Percentiles rank a stretch among this genome's conserved stretches.
These are phyloP conservation scores for Aegilops tauschii DNA, from an alignment of 176 grass and related monocot genomes.

Conservation along the genomic window DNA sequence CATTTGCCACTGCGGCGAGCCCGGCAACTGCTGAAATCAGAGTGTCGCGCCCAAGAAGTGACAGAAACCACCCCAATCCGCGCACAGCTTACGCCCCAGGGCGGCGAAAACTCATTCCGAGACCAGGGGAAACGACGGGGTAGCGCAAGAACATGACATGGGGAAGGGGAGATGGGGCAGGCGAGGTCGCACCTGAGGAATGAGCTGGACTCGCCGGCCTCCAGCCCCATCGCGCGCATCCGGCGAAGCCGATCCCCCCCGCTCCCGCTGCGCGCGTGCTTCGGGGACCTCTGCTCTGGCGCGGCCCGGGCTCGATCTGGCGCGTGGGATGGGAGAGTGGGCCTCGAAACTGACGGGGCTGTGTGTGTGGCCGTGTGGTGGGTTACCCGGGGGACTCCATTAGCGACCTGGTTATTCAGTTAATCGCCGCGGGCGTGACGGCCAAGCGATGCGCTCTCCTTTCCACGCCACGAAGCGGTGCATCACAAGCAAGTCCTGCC, in stretches of 20 bases:
- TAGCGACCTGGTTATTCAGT: not conserved
- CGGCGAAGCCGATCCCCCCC: slow-evolving; percentile 7
- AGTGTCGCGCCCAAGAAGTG: not conserved
- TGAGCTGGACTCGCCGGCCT: slow-evolving; percentile 54
- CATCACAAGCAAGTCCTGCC: too few species aligned
- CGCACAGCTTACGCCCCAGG: not conserved
- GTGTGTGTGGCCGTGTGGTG: not conserved
- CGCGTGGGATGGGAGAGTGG: not conserved
- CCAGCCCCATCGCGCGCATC: slow-evolving; percentile 33
- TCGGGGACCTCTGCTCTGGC: not conserved
- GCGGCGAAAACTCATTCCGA: not conserved
- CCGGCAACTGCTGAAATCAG: not conserved
- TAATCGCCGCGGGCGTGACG: not conserved
- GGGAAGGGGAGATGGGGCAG: not conserved
- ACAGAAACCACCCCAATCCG: not conserved
- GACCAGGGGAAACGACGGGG: not conserved
- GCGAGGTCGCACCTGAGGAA: slow-evolving; percentile 40
- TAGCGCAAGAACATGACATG: not conserved
- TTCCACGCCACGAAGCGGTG: too few species aligned
- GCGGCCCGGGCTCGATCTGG: slow-evolving; percentile 6
- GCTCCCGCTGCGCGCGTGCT: not conserved
- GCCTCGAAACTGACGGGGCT: not conserved
- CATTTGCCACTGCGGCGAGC: not conserved
- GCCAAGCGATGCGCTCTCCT: too few species aligned
- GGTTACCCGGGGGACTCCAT: not conserved